Evolutionary conservation across 768 basidiomycete genomes (phyloP).

Genomic region (Clitopilus passeckerianus): DNA sequence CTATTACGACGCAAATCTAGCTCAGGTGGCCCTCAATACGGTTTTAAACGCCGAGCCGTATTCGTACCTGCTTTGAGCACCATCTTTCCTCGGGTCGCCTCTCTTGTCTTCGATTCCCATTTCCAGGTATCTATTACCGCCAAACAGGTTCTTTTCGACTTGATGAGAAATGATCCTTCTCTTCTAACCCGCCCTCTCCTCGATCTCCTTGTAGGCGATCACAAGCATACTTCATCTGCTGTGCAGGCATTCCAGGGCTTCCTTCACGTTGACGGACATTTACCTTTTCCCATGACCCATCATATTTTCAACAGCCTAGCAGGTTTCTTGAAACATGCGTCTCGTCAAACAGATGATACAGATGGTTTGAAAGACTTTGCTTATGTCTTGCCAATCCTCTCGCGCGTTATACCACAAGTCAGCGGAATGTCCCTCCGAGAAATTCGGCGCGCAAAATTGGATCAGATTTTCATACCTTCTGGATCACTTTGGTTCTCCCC

Average conservation of each 20-base stretch:
- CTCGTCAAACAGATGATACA: conserved; percentile 35
- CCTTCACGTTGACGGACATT: conserved; percentile 45
- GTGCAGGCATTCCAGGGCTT: conserved; percentile 50
- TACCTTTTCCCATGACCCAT: conserved; percentile 65
- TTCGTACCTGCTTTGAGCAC: conserved; percentile 59
- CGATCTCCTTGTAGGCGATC: conserved; percentile 51
- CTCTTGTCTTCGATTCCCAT: conserved; percentile 48
- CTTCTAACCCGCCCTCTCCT: conserved; percentile 60
- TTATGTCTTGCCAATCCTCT: conserved; percentile 50
- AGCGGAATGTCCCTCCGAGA: conserved; percentile 69
- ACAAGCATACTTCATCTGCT: conserved; percentile 40
- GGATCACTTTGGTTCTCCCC: conserved; percentile 67
- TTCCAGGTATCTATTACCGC: conserved; percentile 52
- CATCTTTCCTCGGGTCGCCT: conserved; percentile 50
- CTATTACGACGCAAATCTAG: conserved; percentile 57
- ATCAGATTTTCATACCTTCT: conserved; percentile 62
- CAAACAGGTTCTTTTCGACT: conserved; percentile 50
- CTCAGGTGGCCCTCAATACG: conserved; percentile 36
- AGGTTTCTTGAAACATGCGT: conserved; percentile 56
- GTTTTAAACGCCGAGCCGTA: conserved; percentile 56
- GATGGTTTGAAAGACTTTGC: conserved; percentile 50
- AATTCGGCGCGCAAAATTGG: conserved; percentile 67
- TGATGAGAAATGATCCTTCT: conserved; percentile 72
- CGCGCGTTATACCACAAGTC: conserved; percentile 58
- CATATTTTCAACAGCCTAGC: conserved; percentile 66